Conservation (phyloP, 2,329 filamentous ascomycete genomes). For the Colletotrichum sublineola region DNA sequence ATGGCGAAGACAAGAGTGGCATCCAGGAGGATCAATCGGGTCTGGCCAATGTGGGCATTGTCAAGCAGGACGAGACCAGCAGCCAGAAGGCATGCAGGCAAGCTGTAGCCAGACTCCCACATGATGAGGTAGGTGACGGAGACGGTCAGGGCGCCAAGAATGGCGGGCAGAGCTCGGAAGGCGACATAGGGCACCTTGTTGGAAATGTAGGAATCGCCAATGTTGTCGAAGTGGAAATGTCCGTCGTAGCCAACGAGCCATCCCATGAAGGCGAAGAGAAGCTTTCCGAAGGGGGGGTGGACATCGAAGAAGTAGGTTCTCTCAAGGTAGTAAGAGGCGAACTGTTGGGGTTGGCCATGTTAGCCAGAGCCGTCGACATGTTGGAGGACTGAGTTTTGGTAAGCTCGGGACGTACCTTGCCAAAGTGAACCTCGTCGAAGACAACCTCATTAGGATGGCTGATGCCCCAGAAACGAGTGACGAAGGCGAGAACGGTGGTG, state of each 20-base stretch:
- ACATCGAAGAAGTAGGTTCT: conserved; percentile 99
- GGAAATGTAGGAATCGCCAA: conserved; percentile 96
- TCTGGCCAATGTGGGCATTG: conserved; percentile 98
- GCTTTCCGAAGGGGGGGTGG: conserved; percentile 97
- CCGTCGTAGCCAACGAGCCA: conserved; percentile 99
- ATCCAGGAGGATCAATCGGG: conserved; percentile 92
- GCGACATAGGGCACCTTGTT: conserved; percentile 99
- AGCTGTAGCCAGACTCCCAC: conserved; percentile 99
- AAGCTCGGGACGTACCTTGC: conserved; percentile 78
- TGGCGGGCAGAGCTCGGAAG: conserved; percentile 91
- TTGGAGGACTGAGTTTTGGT: not conserved
- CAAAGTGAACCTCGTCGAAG: conserved; percentile 99
- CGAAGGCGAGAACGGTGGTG: conserved; percentile 86
- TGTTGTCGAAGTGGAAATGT: conserved; percentile 98
- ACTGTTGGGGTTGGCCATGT: conserved; percentile 59
- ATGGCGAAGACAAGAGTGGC: conserved; percentile 95
- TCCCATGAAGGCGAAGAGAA: conserved; percentile 95
- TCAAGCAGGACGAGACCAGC: conserved; percentile 91
- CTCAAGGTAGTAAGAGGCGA: conserved; percentile 87
- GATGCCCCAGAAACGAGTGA: conserved; percentile 96
- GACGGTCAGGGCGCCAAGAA: conserved; percentile 92
- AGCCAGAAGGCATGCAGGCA: conserved; percentile 91
- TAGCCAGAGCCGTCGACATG: conserved; percentile 24
- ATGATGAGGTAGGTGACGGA: conserved; percentile 97
- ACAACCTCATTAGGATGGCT: conserved; percentile 96